Percentiles rank a stretch among this genome's conserved stretches.
Conservation (phyloP, 805 yeast genomes). For the Ogataea nonfermentans region DNA sequence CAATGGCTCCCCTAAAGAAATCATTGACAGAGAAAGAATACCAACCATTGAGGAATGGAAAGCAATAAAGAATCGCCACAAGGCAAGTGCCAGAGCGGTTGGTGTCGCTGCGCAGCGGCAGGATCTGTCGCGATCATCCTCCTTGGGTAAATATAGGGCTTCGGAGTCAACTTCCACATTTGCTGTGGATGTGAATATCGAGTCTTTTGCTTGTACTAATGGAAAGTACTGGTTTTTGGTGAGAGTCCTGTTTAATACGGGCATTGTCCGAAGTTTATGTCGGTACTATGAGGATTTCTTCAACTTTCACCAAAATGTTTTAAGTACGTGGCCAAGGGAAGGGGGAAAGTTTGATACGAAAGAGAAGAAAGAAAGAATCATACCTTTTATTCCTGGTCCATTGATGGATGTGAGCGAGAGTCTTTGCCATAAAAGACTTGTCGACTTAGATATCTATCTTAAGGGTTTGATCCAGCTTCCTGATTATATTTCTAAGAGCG, state of each 20-base stretch:
- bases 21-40: slow-evolving; percentile 60
- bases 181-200: slow-evolving; percentile 69
- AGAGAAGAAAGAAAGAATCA: slow-evolving; percentile 71
- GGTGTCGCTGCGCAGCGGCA: slow-evolving; percentile 24
- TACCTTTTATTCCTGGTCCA: slow-evolving; percentile 97
- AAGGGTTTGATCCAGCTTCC: slow-evolving; percentile 68
- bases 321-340: slow-evolving; percentile 85
- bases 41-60: slow-evolving; percentile 98
- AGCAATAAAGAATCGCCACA: slow-evolving; percentile 81
- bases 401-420: slow-evolving; percentile 83
- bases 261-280: slow-evolving; percentile 68
- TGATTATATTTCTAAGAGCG: slow-evolving; percentile 65
- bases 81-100: slow-evolving; percentile 69
- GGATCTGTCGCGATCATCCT: slow-evolving; percentile 14
- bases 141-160: slow-evolving; percentile 13
- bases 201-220: slow-evolving; percentile 72
- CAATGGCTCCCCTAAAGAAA: slow-evolving; percentile 45
- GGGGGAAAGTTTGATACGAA: slow-evolving; percentile 80
- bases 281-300: slow-evolving; percentile 95
- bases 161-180: slow-evolving; percentile 22
- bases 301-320: slow-evolving; percentile 80
- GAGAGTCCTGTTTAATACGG: slow-evolving; percentile 62
- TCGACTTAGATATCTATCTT: slow-evolving; percentile 52
- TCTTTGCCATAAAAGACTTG: slow-evolving; percentile 51
- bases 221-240: slow-evolving; percentile 89